Percentiles rank a stretch among this genome's conserved stretches.
Evolutionary conservation across 2,329 filamentous ascomycete species (phyloP).

Genomic region (Cryphonectria nitschkei): DNA sequence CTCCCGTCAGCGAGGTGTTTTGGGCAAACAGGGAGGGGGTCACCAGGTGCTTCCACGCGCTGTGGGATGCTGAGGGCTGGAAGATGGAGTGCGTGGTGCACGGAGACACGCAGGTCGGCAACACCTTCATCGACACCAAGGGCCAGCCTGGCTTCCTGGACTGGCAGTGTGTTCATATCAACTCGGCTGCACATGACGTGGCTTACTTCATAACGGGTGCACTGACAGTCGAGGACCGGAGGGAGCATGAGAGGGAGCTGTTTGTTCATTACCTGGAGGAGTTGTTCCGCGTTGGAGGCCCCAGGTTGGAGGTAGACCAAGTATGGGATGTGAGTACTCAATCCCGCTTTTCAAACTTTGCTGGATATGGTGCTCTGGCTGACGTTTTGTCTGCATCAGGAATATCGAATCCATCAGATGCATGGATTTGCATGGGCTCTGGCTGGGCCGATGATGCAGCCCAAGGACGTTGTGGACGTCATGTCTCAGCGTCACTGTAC

Average conservation of each 20-base stretch:
- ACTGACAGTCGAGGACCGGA: constrained; percentile 44
- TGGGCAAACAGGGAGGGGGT: constrained; percentile 21
- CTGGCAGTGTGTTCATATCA: constrained; percentile 47
- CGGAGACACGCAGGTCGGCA: constrained; percentile 49
- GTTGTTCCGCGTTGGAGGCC: constrained; percentile 40
- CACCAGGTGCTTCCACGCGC: constrained; percentile 37
- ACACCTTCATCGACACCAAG: constrained; percentile 45
- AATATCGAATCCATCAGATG: constrained; percentile 40
- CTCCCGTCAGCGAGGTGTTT: constrained; percentile 16
- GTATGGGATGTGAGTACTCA: constrained; percentile 30
- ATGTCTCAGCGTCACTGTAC: constrained; percentile 40
- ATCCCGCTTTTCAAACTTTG: too few species aligned
- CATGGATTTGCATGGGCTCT: constrained; percentile 41
- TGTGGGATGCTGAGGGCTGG: constrained; percentile 43
- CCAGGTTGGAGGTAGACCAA: constrained; percentile 35
- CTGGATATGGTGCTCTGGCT: background rate
- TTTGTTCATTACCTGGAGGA: constrained; percentile 42
- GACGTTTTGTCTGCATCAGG: constrained; percentile 21
- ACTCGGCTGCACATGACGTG: constrained; percentile 48
- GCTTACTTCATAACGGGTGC: constrained; percentile 46
- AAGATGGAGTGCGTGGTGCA: constrained; percentile 46
- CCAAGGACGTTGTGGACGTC: constrained; percentile 38
- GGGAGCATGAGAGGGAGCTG: constrained; percentile 45
- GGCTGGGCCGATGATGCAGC: constrained; percentile 42
- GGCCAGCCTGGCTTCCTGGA: constrained; percentile 45